phyloP scores from a whole-genome alignment of 2,329 filamentous ascomycete genomes.

The Ophiostoma sp. region DNA sequence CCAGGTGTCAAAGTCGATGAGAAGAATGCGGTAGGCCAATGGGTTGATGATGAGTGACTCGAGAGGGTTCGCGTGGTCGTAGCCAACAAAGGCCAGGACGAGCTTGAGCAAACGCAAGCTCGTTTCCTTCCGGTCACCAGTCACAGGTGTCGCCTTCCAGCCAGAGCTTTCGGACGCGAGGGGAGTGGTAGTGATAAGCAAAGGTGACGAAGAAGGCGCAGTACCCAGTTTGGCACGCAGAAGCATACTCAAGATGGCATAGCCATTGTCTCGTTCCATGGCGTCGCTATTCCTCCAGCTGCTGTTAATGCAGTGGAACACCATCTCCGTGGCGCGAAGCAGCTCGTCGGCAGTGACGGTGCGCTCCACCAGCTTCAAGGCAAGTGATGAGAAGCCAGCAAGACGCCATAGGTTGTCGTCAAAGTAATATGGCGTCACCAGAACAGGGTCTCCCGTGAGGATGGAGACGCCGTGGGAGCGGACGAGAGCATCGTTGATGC shows the following conservation, averaged over 20 bases:
- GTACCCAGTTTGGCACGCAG: slow-evolving; percentile 78
- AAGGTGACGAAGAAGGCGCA: slow-evolving; percentile 35
- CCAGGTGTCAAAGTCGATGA: slow-evolving; percentile 95
- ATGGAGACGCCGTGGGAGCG: slow-evolving; percentile 78
- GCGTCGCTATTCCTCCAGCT: slow-evolving; percentile 98
- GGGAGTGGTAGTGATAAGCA: background rate
- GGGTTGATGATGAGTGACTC: slow-evolving; percentile 95
- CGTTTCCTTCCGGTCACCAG: slow-evolving; percentile 53
- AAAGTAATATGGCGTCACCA: slow-evolving; percentile 77
- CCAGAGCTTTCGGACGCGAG: slow-evolving; percentile 30
- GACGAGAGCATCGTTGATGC: slow-evolving; percentile 84
- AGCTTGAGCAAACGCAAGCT: slow-evolving; percentile 69
- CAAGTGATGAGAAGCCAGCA: slow-evolving; percentile 84
- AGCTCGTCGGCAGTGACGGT: slow-evolving; percentile 70
- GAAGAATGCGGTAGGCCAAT: slow-evolving; percentile 84
- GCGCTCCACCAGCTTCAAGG: slow-evolving; percentile 79
- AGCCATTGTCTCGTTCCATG: slow-evolving; percentile 95
- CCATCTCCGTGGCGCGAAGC: slow-evolving; percentile 74
- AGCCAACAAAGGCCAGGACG: slow-evolving; percentile 84
- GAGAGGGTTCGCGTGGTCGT: slow-evolving; percentile 74
- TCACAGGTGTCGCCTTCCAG: slow-evolving; percentile 43
- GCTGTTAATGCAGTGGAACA: slow-evolving; percentile 81
- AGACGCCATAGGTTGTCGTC: slow-evolving; percentile 93
- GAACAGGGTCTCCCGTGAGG: slow-evolving; percentile 78
- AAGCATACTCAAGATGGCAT: slow-evolving; percentile 80